Evolutionary conservation across 1,284 basidiomycete species (phyloP).

Genomic region (Rhodotorula sp.): DNA sequence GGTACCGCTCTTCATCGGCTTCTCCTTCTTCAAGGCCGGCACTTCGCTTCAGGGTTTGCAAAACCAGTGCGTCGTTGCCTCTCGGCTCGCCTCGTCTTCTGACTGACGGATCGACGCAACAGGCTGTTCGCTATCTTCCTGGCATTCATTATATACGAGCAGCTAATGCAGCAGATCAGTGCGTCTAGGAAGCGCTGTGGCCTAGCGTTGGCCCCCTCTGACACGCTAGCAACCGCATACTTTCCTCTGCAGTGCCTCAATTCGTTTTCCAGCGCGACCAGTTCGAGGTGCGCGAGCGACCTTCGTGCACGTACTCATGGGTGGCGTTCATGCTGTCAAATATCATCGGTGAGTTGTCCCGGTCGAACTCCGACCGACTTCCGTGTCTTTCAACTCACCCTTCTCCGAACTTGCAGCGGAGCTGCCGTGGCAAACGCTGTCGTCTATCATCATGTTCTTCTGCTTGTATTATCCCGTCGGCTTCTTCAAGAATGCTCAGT

Average conservation of each 20-base stretch:
- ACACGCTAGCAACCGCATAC: too few relatives aligned
- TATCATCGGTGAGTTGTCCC: conserved; percentile 49
- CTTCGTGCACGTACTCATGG: conserved; percentile 81
- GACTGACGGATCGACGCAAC: too few relatives aligned
- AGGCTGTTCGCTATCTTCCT: conserved; percentile 55
- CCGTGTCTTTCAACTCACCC: conserved; percentile 20
- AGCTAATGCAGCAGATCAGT: conserved; percentile 39
- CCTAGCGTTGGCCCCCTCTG: too few relatives aligned
- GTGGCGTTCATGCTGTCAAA: conserved; percentile 59
- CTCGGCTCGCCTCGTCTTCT: too few relatives aligned
- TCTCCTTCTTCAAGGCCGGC: conserved; percentile 65
- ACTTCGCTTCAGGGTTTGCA: conserved; percentile 70
- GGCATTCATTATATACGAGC: conserved; percentile 53
- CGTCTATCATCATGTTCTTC: conserved; percentile 40
- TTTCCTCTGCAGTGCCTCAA: conserved; percentile 48
- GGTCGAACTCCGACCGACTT: conserved; percentile 40
- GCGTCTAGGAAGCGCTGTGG: neutral
- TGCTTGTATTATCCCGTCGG: conserved; percentile 52
- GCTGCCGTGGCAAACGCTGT: conserved; percentile 2
- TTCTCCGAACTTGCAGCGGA: neutral
- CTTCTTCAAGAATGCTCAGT: conserved; percentile 51
- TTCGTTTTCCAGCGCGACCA: conserved; percentile 58
- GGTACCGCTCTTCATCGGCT: conserved; percentile 54
- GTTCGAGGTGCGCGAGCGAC: conserved; percentile 71
- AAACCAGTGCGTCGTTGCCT: conserved; percentile 57